Conservation (phyloP, 345 rosid genomes). For the Populus davidiana region DNA sequence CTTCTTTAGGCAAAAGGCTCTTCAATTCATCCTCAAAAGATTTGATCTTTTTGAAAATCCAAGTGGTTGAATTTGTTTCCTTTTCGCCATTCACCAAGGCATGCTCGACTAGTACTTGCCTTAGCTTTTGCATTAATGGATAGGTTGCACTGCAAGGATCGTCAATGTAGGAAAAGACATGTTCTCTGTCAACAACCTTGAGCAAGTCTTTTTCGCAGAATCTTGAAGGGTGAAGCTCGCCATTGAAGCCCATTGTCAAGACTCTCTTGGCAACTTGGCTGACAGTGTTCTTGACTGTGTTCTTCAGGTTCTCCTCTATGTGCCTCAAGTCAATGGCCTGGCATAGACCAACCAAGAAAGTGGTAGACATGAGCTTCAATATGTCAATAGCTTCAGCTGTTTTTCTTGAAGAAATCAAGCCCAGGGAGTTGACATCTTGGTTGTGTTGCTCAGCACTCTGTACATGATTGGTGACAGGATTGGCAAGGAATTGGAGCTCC, state of each 20-base stretch:
- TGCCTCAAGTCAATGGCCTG: constrained; percentile 35
- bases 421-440: constrained; percentile 36
- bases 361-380: constrained; percentile 33
- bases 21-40: constrained; percentile 27
- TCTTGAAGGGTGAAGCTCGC: constrained; percentile 35
- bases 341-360: constrained; percentile 29
- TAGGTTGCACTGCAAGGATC: constrained; percentile 34
- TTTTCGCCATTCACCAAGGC: constrained; percentile 23
- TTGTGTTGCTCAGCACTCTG: constrained; percentile 39
- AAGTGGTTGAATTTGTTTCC: constrained; percentile 21
- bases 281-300: constrained; percentile 22
- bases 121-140: constrained; percentile 30
- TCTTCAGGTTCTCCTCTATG: constrained; percentile 31
- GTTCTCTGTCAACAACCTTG: constrained; percentile 24
- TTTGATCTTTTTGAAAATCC: constrained; percentile 25
- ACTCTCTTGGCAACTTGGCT: constrained; percentile 28
- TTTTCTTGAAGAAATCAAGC: constrained; percentile 32
- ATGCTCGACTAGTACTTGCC: constrained; percentile 35
- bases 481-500: constrained; percentile 33
- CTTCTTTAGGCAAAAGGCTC: constrained; percentile 25
- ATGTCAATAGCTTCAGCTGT: constrained; percentile 33
- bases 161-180: constrained; percentile 23
- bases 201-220: constrained; percentile 32
- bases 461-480: constrained; percentile 34
- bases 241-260: constrained; percentile 21